Percentiles rank a stretch among this genome's conserved stretches.
These are phyloP conservation scores for Solidago caesia DNA, from an alignment of 129 eudicot genomes.

Conservation along the genomic window DNA sequence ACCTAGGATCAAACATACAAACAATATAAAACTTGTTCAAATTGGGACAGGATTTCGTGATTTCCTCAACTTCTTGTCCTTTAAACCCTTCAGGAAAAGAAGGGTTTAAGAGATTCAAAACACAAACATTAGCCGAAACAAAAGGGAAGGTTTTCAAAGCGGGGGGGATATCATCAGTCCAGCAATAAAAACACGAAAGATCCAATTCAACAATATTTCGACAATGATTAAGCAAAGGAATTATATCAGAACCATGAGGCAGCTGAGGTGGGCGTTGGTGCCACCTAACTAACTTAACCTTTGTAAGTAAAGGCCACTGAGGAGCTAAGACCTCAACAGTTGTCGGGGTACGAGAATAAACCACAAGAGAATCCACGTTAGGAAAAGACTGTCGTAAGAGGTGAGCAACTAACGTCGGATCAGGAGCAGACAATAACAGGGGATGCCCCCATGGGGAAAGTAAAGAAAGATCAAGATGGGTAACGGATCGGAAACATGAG, in stretches of 20 bases:
- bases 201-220: constrained; percentile 33
- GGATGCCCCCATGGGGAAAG: constrained; percentile 93
- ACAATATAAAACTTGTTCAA: constrained; percentile 47
- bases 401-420: constrained; percentile 40
- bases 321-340: constrained; percentile 46
- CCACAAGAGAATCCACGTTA: constrained; percentile 37
- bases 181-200: constrained; percentile 67
- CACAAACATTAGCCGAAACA: constrained; percentile 32
- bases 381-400: constrained; percentile 61
- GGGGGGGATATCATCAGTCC: constrained; percentile 80
- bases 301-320: constrained; percentile 40
- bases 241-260: constrained; percentile 50
- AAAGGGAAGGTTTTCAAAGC: constrained; percentile 38
- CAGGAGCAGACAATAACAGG: constrained; percentile 33
- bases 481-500: constrained; percentile 52
- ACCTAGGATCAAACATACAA: constrained; percentile 84
- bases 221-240: constrained; percentile 38
- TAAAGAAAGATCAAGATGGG: constrained; percentile 77
- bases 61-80: constrained; percentile 52
- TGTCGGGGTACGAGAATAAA: constrained; percentile 52
- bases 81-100: constrained; percentile 82
- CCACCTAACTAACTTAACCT: constrained; percentile 82
- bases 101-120: constrained; percentile 58
- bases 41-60: constrained; percentile 60
- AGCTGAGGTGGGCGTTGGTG: constrained; percentile 68